Evolutionary conservation across 192 early-diverging fungal species (phyloP).

Genomic region (Coemansia sp.): DNA sequence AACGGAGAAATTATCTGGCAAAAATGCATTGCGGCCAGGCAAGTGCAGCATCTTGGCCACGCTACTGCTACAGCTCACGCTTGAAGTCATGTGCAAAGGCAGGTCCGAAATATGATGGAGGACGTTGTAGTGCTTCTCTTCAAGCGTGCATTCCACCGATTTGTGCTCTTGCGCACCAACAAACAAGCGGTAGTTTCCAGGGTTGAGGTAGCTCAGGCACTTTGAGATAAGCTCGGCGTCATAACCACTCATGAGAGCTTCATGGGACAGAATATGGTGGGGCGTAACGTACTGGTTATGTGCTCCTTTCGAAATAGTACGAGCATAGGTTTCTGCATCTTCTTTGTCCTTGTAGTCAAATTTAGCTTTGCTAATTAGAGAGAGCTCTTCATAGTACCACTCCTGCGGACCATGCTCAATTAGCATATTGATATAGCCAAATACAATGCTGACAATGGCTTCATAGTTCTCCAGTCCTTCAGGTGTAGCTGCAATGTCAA

Average conservation of each 20-base stretch:
- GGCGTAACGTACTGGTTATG: constrained; percentile 62
- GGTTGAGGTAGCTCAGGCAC: constrained; percentile 54
- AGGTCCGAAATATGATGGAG: constrained; percentile 59
- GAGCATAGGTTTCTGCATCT: constrained; percentile 42
- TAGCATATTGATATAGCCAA: constrained; percentile 20
- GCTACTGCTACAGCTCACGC: not conserved
- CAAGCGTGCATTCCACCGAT: constrained; percentile 24
- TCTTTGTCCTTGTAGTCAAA: constrained; percentile 66
- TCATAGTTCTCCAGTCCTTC: constrained; percentile 10
- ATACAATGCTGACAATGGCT: constrained; percentile 16
- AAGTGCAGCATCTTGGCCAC: not conserved
- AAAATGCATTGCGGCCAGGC: constrained; percentile 1
- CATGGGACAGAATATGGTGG: constrained; percentile 61
- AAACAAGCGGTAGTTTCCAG: constrained; percentile 57
- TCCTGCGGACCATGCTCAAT: constrained; percentile 3
- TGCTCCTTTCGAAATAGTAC: not conserved
- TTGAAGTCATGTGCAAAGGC: not conserved
- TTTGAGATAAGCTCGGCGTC: constrained; percentile 59
- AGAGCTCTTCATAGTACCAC: constrained; percentile 39
- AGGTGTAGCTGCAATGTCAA: constrained; percentile 10
- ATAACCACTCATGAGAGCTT: constrained; percentile 60
- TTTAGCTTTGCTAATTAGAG: constrained; percentile 8
- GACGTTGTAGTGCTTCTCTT: constrained; percentile 73
- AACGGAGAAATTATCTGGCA: constrained; percentile 27
- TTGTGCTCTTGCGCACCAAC: constrained; percentile 33